Base-by-base conservation (phyloP, 345 rosid species). In the Mercurialis annua region DNA sequence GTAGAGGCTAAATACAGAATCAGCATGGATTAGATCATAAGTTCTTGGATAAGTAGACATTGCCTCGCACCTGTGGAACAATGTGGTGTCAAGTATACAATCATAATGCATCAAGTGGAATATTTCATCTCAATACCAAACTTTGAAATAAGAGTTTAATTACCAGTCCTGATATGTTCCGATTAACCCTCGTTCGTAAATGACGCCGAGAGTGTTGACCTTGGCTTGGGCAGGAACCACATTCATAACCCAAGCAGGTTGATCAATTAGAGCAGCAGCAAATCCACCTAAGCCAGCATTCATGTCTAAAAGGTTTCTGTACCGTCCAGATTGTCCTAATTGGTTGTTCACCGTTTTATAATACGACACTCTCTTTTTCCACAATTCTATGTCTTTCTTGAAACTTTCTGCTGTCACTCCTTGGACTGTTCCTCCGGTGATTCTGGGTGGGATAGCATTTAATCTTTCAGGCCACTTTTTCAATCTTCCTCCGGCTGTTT, bases 31-130 rank as follows among this genome's bases (percentile, higher is more conserved):
- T 21, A 85, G 65, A 69, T 85, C 86, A 16, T 78, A 82, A 34
- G 83, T 85, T 62, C 89, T 78, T 20, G 89, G 89, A 69, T 85
- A 82, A 0, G 86, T 82, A 38, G 89, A 85, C 83, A 85, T 78
- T 24, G 83, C 89, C 75, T 85, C 86, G 58, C 86, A 80, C 88
- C 88, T 82, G 76, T 21, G 2, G 49, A 11, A 55, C 14, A 27
- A 9, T 48, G 57, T 8, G 10, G 27, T 11, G 40, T 9, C 40
- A 34, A 4, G 9, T 34, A 4, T 3, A 34, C 9, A 9, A 3
- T 3, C 40, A 34, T 3, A 34, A 34, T 34, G 4, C 4, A 34
- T 34, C 40, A 3, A 34, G 40, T 40, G 11, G 11, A 40, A 40
- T 48, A 17, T 10, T 31, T 33, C 1, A n/a, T 33, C 33, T 33